Conservation (phyloP, 306 rosid species). For the Inga laurina region DNA sequence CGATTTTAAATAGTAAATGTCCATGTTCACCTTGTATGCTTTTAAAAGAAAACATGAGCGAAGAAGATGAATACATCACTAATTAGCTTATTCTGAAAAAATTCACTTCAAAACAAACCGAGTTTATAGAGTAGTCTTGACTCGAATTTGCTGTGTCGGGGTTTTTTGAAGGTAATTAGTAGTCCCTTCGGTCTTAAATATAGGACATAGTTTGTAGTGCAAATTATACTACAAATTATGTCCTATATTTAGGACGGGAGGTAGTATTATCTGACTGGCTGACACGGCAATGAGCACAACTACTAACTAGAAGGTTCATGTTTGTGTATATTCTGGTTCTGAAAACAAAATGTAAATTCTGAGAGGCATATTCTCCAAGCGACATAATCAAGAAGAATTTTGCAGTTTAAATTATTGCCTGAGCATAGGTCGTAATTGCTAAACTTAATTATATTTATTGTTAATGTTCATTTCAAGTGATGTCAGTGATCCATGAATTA, state of each 20-base stretch:
- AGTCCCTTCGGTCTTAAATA: no score
- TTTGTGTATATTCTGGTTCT: background rate
- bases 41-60: no score
- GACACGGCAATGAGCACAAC: no score
- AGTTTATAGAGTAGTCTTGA: background rate
- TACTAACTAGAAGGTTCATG: no score
- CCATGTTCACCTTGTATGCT: no score
- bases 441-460: background rate
- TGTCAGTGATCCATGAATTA: background rate
- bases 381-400: background rate
- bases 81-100: background rate
- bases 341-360: background rate
- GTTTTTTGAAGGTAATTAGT: background rate
- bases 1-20: no score
- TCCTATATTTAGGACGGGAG: no score
- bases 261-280: no score
- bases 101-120: background rate
- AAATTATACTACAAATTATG: no score
- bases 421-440: background rate
- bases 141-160: background rate
- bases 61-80: no score
- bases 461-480: background rate
- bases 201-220: no score
- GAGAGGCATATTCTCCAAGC: background rate
- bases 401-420: background rate